A percentile compares a stretch with the other conserved stretches of the same genome.
phyloP scores from a whole-genome alignment of 78 protist species.

The Chrysochromulina tobinii region DNA sequence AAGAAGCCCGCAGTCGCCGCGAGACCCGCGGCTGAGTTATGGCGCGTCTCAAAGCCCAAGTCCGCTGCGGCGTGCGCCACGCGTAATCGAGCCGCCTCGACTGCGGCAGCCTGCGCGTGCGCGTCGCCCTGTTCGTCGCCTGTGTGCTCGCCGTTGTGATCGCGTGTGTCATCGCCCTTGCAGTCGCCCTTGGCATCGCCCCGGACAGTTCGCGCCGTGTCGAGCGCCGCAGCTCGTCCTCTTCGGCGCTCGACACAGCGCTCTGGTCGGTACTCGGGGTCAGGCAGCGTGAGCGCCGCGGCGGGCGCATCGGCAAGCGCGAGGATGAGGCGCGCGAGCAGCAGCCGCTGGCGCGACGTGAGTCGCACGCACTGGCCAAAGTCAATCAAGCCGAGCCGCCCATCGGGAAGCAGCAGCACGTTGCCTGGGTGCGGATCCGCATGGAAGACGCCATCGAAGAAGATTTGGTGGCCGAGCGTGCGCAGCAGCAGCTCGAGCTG shows the following conservation, averaged over 20 bases:
- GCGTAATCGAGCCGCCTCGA: too few species aligned
- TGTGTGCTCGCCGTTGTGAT: too few species aligned
- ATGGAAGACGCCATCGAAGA: constrained; percentile 41
- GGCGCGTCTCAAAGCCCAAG: background rate
- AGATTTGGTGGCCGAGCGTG: constrained; percentile 50
- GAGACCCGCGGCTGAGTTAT: background rate
- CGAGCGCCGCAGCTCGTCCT: too few species aligned
- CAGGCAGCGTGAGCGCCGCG: background rate
- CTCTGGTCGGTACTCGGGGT: too few species aligned
- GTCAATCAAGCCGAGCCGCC: constrained; percentile 58
- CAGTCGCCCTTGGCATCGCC: too few species aligned
- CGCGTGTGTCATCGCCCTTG: too few species aligned
- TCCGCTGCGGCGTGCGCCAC: background rate
- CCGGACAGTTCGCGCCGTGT: too few species aligned
- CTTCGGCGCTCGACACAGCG: too few species aligned
- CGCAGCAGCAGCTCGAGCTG: background rate
- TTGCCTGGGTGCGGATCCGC: constrained; percentile 65
- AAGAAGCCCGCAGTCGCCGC: background rate
- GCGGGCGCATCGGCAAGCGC: background rate
- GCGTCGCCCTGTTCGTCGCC: too few species aligned
- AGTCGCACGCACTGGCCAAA: background rate
- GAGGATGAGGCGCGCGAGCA: background rate
- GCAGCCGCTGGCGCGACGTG: background rate
- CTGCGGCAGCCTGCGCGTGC: too few species aligned
- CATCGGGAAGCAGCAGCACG: constrained; percentile 33